These are phyloP conservation scores for Hypericum androsaemum DNA, from an alignment of 345 rosid species.

Conservation along the genomic window DNA sequence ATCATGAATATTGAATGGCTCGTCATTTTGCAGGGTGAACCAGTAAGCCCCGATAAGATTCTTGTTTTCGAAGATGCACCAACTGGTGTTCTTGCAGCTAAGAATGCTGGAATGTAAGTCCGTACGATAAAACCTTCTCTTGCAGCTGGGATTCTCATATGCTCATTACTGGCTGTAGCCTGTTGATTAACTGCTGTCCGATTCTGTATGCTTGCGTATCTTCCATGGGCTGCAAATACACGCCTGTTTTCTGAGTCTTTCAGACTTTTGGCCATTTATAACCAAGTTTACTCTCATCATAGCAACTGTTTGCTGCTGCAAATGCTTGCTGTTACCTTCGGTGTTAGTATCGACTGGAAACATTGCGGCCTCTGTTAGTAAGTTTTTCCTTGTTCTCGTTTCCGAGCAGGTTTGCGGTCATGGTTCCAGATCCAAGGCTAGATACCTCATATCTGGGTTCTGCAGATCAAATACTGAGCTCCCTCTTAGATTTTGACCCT, in stretches of 20 bases:
- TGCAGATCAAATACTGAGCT: constrained; percentile 71
- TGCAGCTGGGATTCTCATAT: too few relatives aligned
- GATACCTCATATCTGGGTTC: constrained; percentile 46
- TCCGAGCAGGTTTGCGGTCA: constrained; percentile 48
- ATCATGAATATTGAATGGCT: not conserved
- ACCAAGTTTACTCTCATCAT: not conserved
- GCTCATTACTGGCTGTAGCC: too few relatives aligned
- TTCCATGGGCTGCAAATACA: too few relatives aligned
- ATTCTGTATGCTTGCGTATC: too few relatives aligned
- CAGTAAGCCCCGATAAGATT: constrained; percentile 39
- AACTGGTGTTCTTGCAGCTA: constrained; percentile 79
- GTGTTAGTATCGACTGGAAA: not conserved
- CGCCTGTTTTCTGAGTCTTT: too few relatives aligned
- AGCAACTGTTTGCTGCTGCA: not conserved
- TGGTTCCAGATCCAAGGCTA: constrained; percentile 89
- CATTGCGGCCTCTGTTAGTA: not conserved
- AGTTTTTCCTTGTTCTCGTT: constrained; percentile 1
- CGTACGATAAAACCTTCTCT: not conserved
- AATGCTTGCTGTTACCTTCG: too few relatives aligned
- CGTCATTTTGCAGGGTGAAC: constrained; percentile 45
- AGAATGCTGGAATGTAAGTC: constrained; percentile 90
- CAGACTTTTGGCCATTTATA: too few relatives aligned
- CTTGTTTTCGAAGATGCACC: constrained; percentile 97
- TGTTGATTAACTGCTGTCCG: too few relatives aligned
- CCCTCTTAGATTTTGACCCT: constrained; percentile 63